These are phyloP conservation scores for Naematelia aurantialba DNA, from an alignment of 768 basidiomycete species.

Conservation along the genomic window DNA sequence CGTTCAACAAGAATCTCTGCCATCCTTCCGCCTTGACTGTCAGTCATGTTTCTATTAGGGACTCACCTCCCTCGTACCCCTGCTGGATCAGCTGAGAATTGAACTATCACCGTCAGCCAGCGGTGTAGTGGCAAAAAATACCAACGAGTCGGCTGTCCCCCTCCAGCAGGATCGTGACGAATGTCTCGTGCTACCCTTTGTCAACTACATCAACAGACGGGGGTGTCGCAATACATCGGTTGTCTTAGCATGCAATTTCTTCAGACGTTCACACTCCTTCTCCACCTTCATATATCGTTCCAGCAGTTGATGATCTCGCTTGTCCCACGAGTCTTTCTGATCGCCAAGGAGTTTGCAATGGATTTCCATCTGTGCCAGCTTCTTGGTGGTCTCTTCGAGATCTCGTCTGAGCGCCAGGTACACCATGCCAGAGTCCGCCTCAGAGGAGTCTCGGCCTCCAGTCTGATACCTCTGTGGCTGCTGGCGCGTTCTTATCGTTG, in stretches of 20 bases:
- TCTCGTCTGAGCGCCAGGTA: neutral
- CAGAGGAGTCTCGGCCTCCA: too few species aligned
- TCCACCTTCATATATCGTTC: neutral
- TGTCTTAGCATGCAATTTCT: neutral
- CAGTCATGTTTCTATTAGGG: too few species aligned
- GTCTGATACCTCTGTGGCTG: too few species aligned
- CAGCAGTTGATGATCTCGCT: neutral
- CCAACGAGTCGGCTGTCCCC: constrained; percentile 22
- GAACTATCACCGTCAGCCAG: constrained; percentile 14
- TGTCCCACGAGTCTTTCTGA: neutral
- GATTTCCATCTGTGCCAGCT: neutral
- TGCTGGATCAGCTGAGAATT: constrained; percentile 5
- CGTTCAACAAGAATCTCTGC: constrained; percentile 1
- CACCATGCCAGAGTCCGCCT: too few species aligned
- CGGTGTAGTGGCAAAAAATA: neutral
- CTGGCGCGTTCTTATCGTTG: too few species aligned
- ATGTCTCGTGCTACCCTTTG: neutral
- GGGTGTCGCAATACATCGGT: neutral
- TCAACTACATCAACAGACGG: neutral
- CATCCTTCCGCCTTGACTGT: constrained; percentile 10
- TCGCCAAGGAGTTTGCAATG: neutral
- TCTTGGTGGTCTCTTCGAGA: neutral
- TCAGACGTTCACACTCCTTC: constrained; percentile 2
- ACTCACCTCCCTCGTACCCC: constrained; percentile 12
- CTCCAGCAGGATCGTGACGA: constrained; percentile 18